Conservation (phyloP, 2,329 filamentous ascomycete species). For the Parafenestella ontariensis region DNA sequence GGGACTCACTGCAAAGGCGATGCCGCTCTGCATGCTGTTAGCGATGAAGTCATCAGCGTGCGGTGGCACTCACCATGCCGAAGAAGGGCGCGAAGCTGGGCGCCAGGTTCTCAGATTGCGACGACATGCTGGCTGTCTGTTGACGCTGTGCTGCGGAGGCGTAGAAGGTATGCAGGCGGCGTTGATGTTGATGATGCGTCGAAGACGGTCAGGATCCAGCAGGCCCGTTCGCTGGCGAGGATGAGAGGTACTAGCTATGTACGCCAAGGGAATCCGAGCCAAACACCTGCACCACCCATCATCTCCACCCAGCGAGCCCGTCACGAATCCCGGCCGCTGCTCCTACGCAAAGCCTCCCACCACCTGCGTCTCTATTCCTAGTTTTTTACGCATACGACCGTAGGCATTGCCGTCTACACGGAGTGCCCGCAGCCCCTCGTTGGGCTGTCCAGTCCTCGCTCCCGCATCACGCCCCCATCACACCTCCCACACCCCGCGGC, state of each 20-base stretch:
- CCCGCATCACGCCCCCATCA: constrained; percentile 9
- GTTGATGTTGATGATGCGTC: constrained; percentile 10
- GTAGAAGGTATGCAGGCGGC: constrained; percentile 3
- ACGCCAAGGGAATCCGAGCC: constrained; percentile 16
- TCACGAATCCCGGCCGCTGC: constrained; percentile 15
- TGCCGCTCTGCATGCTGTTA: constrained; percentile 68
- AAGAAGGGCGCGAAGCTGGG: constrained; percentile 88
- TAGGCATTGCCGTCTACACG: constrained; percentile 12
- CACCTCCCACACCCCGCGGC: constrained; percentile 12
- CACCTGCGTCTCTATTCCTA: constrained; percentile 14
- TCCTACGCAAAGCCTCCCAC: constrained; percentile 7
- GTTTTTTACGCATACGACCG: constrained; percentile 4
- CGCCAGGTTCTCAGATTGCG: constrained; percentile 47
- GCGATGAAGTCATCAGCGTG: constrained; percentile 36
- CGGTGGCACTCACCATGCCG: constrained; percentile 73
- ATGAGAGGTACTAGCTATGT: too few relatives aligned
- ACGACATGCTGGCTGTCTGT: constrained; percentile 25
- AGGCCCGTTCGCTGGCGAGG: constrained; percentile 4
- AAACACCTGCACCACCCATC: constrained; percentile 13
- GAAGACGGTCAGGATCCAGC: constrained; percentile 11
- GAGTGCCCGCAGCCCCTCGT: constrained; percentile 24
- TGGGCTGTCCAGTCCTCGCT: constrained; percentile 29
- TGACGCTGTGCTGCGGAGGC: constrained; percentile 1
- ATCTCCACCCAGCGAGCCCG: constrained; percentile 18
- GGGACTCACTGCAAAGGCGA: constrained; percentile 68